Evolutionary conservation across 768 basidiomycete genomes (phyloP).

Genomic region (Rhodosporidiobolus odoratus): DNA sequence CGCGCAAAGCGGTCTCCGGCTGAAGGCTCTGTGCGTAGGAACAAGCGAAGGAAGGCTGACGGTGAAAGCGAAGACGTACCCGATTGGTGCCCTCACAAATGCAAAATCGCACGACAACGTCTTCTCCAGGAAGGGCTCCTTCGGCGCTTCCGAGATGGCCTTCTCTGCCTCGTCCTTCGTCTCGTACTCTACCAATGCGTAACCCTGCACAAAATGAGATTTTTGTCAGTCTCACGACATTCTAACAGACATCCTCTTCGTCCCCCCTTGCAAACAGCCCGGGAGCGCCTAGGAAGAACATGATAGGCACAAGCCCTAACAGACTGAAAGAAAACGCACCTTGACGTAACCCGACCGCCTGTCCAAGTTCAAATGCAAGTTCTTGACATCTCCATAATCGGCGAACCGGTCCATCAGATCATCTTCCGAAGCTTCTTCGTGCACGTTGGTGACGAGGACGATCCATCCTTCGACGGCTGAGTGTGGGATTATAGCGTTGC

Average conservation of each 20-base stretch:
- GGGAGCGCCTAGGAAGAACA: background rate
- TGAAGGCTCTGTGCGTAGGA: background rate
- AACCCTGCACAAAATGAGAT: slow-evolving; percentile 60
- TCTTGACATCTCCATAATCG: slow-evolving; percentile 96
- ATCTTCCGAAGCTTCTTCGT: slow-evolving; percentile 97
- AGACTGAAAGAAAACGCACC: slow-evolving; percentile 56
- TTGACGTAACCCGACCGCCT: slow-evolving; percentile 97
- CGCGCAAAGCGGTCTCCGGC: too few relatives aligned
- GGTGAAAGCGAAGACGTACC: slow-evolving; percentile 15
- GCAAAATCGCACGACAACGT: slow-evolving; percentile 82
- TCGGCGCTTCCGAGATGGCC: slow-evolving; percentile 84
- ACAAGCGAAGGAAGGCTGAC: background rate
- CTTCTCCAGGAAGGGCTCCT: slow-evolving; percentile 78
- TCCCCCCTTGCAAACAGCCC: too few relatives aligned
- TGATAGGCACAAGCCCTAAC: background rate
- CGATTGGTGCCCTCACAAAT: slow-evolving; percentile 70
- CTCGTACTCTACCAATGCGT: slow-evolving; percentile 95
- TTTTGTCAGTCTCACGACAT: background rate
- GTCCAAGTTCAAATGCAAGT: slow-evolving; percentile 92
- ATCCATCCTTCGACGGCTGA: slow-evolving; percentile 99
- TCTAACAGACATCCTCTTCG: background rate
- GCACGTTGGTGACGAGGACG: slow-evolving; percentile 88
- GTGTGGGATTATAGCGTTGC: background rate
- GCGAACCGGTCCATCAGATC: slow-evolving; percentile 93
- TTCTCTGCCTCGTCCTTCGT: slow-evolving; percentile 88